phyloP scores from a whole-genome alignment of 2,329 filamentous ascomycete species.

The Alternaria solani region DNA sequence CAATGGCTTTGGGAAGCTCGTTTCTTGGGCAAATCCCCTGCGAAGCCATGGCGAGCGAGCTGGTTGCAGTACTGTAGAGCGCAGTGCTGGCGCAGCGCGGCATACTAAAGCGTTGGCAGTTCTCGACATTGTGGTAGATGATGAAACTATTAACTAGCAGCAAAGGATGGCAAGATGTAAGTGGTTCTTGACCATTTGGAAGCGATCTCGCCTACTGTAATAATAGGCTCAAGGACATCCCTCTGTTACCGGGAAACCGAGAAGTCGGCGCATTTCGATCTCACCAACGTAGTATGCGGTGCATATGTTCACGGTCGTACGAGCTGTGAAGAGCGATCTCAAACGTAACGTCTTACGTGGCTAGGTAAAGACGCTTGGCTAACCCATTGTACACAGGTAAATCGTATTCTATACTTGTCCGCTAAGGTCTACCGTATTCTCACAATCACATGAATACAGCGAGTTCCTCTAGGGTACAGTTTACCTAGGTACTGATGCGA shows the following conservation, averaged over 20 bases:
- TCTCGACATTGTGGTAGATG: slow-evolving; percentile 12
- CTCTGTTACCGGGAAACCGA: background rate
- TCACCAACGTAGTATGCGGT: background rate
- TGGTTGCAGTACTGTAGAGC: background rate
- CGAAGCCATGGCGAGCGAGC: slow-evolving; percentile 10
- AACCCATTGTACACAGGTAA: background rate
- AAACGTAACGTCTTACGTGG: background rate
- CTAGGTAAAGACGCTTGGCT: background rate
- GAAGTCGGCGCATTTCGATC: slow-evolving; percentile 8
- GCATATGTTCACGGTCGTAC: slow-evolving; percentile 7
- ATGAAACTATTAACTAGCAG: background rate
- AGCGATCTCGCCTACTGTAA: slow-evolving; percentile 4
- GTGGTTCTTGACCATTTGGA: background rate
- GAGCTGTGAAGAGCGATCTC: background rate
- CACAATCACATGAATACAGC: background rate
- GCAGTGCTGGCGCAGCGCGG: slow-evolving; percentile 1
- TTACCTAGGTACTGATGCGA: background rate
- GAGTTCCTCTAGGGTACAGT: background rate
- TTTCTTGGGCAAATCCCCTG: slow-evolving; percentile 12
- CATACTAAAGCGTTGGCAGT: slow-evolving; percentile 2
- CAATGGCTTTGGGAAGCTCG: slow-evolving; percentile 9
- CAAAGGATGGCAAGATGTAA: background rate
- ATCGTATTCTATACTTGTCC: background rate
- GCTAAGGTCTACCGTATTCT: background rate
- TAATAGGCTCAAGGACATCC: background rate